These are phyloP conservation scores for Kwoniella sp. DNA, from an alignment of 768 basidiomycete genomes.

Conservation along the genomic window DNA sequence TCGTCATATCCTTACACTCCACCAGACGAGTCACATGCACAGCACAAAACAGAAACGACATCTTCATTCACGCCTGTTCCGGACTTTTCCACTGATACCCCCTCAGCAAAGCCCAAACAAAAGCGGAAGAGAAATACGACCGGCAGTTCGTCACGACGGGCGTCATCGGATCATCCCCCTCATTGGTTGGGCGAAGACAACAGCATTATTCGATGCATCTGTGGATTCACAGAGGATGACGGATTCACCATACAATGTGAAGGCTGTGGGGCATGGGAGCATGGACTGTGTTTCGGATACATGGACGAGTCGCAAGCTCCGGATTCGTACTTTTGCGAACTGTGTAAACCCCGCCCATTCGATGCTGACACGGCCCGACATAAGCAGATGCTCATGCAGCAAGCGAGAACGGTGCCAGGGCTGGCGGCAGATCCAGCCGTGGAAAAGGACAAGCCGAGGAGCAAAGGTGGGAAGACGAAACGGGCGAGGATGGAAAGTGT, in stretches of 20 bases:
- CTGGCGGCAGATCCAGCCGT: neutral
- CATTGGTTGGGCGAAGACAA: conserved; percentile 56
- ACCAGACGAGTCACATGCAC: conserved; percentile 25
- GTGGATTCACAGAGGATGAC: conserved; percentile 72
- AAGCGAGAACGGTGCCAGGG: conserved; percentile 7
- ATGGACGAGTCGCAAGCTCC: conserved; percentile 65
- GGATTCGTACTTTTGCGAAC: conserved; percentile 63
- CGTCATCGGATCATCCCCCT: conserved; percentile 30
- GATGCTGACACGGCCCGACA: conserved; percentile 31
- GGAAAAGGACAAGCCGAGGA: conserved; percentile 26
- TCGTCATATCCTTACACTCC: conserved; percentile 36
- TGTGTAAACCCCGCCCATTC: conserved; percentile 60
- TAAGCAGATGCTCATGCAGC: conserved; percentile 21
- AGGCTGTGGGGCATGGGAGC: conserved; percentile 77
- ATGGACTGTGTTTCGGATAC: conserved; percentile 67
- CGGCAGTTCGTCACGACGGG: conserved; percentile 31
- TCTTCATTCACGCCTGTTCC: too few relatives aligned
- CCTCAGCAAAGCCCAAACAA: conserved; percentile 19
- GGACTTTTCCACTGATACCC: too few relatives aligned
- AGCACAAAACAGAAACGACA: neutral
- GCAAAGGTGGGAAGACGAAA: conserved; percentile 32
- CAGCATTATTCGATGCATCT: conserved; percentile 65
- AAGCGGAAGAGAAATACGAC: conserved; percentile 33
- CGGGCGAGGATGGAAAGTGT: conserved; percentile 34
- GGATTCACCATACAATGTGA: conserved; percentile 87